Evolutionary conservation across 305 asterid species (phyloP).

Genomic region (Ilex paraguariensis): DNA sequence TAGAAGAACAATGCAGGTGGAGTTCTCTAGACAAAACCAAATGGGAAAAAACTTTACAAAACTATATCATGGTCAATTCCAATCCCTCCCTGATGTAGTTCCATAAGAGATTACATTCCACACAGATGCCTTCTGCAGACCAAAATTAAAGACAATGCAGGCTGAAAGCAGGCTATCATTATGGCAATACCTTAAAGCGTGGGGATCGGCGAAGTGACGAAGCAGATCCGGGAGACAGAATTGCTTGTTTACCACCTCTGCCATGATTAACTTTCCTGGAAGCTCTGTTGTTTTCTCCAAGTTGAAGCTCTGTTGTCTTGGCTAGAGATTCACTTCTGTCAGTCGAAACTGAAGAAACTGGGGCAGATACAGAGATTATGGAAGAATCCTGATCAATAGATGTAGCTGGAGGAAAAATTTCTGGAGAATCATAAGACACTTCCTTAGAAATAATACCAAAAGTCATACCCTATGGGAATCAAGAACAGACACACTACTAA

Average conservation of each 20-base stretch:
- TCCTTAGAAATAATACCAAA: conserved; percentile 20
- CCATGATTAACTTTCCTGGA: conserved; percentile 39
- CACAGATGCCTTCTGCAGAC: too few species aligned
- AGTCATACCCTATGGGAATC: background rate
- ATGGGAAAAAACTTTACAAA: too few species aligned
- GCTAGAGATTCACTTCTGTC: conserved; percentile 46
- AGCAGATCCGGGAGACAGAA: conserved; percentile 57
- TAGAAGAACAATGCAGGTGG: too few species aligned
- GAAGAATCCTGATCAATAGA: conserved; percentile 42
- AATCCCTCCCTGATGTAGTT: too few species aligned
- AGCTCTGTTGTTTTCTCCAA: conserved; percentile 25
- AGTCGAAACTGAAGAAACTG: conserved; percentile 58
- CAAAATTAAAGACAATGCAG: too few species aligned
- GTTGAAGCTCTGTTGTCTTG: conserved; percentile 33
- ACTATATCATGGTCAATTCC: too few species aligned
- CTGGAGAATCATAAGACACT: conserved; percentile 30
- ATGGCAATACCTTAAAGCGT: conserved; percentile 52
- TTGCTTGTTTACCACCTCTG: conserved; percentile 25
- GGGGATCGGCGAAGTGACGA: conserved; percentile 64
- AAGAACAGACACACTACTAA: conserved; percentile 3
- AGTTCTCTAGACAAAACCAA: too few species aligned
- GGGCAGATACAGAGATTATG: conserved; percentile 46
- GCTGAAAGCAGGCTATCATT: too few species aligned
- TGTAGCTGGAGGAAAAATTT: conserved; percentile 25
- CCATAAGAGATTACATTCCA: too few species aligned